Conservation (phyloP, 495 filamentous ascomycete genomes). For the Penicillium canescens region DNA sequence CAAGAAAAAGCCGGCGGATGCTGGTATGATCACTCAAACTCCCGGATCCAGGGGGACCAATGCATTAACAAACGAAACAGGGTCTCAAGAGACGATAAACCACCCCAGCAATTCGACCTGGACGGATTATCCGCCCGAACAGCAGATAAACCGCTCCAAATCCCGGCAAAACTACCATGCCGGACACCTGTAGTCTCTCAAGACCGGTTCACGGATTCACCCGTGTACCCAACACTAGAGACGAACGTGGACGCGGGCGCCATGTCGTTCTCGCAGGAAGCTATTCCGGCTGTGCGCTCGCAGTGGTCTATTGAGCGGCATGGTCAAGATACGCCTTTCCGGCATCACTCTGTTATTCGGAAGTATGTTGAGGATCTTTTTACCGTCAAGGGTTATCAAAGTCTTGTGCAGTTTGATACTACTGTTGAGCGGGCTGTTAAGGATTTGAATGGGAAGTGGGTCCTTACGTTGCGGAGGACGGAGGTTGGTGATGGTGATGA, state of each 20-base stretch:
- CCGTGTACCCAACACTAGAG: slow-evolving; percentile 39
- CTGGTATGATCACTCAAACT: slow-evolving; percentile 41
- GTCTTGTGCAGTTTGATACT: slow-evolving; percentile 41
- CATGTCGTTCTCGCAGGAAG: slow-evolving; percentile 43
- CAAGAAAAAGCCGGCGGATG: slow-evolving; percentile 58
- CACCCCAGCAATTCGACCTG: slow-evolving; percentile 35
- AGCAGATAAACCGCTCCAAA: slow-evolving; percentile 48
- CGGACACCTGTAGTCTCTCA: slow-evolving; percentile 39
- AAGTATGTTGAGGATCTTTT: slow-evolving; percentile 42
- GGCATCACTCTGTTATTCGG: slow-evolving; percentile 38
- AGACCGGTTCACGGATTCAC: slow-evolving; percentile 50
- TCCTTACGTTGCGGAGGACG: slow-evolving; percentile 35
- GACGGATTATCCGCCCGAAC: slow-evolving; percentile 42
- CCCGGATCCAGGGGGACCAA: background rate
- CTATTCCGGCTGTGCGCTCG: slow-evolving; percentile 34
- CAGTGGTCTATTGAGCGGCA: slow-evolving; percentile 37
- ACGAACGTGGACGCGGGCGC: slow-evolving; percentile 41
- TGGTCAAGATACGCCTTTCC: slow-evolving; percentile 38
- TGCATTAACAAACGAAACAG: slow-evolving; percentile 20
- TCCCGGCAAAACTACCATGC: slow-evolving; percentile 48
- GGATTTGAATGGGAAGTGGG: slow-evolving; percentile 31
- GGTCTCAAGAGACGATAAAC: slow-evolving; percentile 42
- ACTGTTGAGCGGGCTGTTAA: slow-evolving; percentile 43
- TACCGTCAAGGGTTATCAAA: slow-evolving; percentile 31
- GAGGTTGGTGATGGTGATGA: slow-evolving; percentile 13